These are phyloP conservation scores for Persicaria maculosa DNA, from an alignment of 148 eudicot species.

Conservation along the genomic window DNA sequence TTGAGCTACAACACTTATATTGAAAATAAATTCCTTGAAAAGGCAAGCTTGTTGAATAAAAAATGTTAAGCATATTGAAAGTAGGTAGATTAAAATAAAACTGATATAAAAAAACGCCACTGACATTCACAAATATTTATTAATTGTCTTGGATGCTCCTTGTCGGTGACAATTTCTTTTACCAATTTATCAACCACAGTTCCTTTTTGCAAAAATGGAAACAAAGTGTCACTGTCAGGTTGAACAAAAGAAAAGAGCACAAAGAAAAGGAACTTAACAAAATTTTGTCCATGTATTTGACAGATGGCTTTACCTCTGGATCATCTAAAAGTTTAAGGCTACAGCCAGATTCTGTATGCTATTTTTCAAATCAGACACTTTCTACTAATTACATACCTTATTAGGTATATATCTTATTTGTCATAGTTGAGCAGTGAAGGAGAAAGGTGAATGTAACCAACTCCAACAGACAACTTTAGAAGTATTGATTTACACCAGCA, in stretches of 20 bases:
- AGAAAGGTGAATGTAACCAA: too few relatives aligned
- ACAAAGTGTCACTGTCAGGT: neutral
- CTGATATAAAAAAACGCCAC: neutral
- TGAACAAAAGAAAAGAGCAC: neutral
- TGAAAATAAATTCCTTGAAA: neutral
- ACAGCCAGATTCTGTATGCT: slow-evolving; percentile 89
- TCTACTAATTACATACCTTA: too few relatives aligned
- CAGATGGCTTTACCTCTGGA: slow-evolving; percentile 91
- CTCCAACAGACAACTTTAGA: too few relatives aligned
- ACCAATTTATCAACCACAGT: slow-evolving; percentile 88
- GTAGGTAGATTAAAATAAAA: neutral
- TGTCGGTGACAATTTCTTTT: slow-evolving; percentile 71
- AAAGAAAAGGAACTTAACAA: neutral
- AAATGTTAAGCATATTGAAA: neutral
- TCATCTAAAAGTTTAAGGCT: slow-evolving; percentile 87
- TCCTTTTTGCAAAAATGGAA: slow-evolving; percentile 65
- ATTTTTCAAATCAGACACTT: too few relatives aligned
- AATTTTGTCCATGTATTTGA: neutral
- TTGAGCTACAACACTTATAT: slow-evolving; percentile 56
- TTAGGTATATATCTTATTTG: too few relatives aligned
- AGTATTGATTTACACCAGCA: too few relatives aligned
- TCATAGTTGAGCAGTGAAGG: too few relatives aligned
- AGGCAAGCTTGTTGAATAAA: neutral
- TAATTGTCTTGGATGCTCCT: slow-evolving; percentile 61
- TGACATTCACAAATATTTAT: slow-evolving; percentile 86